These are phyloP conservation scores for Curvularia lunata DNA, from an alignment of 2,329 filamentous ascomycete genomes.

Conservation along the genomic window DNA sequence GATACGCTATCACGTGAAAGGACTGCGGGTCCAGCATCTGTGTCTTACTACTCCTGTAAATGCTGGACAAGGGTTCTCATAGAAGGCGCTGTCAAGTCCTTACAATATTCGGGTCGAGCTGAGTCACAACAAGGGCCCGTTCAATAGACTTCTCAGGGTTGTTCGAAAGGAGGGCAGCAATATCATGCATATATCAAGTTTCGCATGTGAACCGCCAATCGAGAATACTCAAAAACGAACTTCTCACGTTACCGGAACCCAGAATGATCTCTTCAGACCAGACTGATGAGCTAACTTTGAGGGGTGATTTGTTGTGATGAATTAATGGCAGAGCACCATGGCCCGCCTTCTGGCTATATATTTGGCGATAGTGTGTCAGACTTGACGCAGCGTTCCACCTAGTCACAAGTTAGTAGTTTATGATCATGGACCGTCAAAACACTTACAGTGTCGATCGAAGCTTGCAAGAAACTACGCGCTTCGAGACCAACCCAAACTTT, in stretches of 20 bases:
- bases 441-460: conserved; percentile 84
- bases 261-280: not conserved
- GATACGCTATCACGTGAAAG: not conserved
- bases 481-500: conserved; percentile 92
- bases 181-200: not conserved
- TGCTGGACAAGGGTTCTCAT: not conserved
- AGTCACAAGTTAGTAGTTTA: conserved; percentile 10
- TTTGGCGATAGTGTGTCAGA: conserved; percentile 89
- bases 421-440: not conserved
- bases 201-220: not conserved
- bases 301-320: not conserved
- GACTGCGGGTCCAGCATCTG: too few species aligned
- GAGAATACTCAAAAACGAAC: not conserved
- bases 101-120: not conserved
- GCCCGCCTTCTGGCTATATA: conserved; percentile 59
- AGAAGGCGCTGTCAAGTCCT: not conserved
- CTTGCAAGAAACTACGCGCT: conserved; percentile 85
- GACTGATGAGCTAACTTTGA: not conserved
- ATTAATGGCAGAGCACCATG: not conserved
- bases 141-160: not conserved
- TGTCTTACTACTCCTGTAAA: not conserved
- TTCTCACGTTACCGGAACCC: not conserved
- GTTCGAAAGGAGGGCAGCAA: not conserved
- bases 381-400: conserved; percentile 88
- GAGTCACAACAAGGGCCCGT: not conserved